Evolutionary conservation across 257 asterid genomes (phyloP), one percentile per base, ranked within the genome.

Genomic region (Ocimum tenuiflorum): DNA sequence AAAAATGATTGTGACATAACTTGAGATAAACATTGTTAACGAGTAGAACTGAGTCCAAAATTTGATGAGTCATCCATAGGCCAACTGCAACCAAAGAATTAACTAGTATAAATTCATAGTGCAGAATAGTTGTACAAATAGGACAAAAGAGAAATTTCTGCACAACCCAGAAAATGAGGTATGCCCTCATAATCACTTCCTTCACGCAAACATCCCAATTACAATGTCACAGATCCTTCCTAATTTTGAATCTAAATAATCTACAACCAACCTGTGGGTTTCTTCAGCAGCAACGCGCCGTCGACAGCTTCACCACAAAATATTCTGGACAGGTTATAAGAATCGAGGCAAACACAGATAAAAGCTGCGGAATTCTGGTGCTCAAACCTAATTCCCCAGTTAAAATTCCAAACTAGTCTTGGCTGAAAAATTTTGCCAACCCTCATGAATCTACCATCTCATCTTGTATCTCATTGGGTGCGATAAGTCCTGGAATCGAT

Each of bases 381-480:
- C 79, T 50, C 62, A 65, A 51, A 70, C 51, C 65, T 70, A 60
- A 65, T 23, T 51, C n/a, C 52, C 60, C 15, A 65, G 65, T 38
- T 47, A 42, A 79, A 56, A 71, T 73, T 58, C 75, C 45, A 67
- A 38, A 52, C 70, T 23, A 53, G 68, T 27, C 33, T 45, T 53
- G 63, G 63, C 46, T 27, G 43, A 8, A 66, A 41, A 19, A 7
- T n/a, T 48, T 36, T 41, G 73, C 39, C 41, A 67, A 36, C 41
- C 10, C 23, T 36, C 60, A 68, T 24, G 91, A 87, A 77, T 88
- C 98, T 73, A 83, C 78, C 97, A 91, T 91, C 76, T 88, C 98
- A 52, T 91, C 95, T 68, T 82, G 95, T 48, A 89, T 85, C 89
- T 91, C 98, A 31, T 83, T 91, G 27, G 98, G 96, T 53, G 98